Percentiles rank a stretch among this genome's conserved stretches.
Conservation (phyloP, 495 filamentous ascomycete genomes). For the Hypoxylon fragiforme region DNA sequence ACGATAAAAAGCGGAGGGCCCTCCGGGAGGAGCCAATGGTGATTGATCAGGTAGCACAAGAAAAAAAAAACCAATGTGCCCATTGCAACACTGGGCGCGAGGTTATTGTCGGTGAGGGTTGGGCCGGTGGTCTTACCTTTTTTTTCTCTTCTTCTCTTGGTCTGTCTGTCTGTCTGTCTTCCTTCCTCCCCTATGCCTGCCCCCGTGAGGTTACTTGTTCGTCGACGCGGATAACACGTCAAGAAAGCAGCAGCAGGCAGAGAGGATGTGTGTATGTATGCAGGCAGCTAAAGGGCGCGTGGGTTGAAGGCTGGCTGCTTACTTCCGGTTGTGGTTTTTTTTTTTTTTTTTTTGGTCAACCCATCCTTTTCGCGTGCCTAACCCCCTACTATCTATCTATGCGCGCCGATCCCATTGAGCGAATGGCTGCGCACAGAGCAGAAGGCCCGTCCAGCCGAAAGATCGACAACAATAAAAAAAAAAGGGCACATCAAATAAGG, state of each 20-base stretch:
- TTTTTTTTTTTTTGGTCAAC: too few relatives aligned
- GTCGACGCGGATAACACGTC: too few relatives aligned
- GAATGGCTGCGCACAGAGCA: slow-evolving; percentile 15
- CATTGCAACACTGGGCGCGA: slow-evolving; percentile 19
- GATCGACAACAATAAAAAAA: slow-evolving; percentile 23
- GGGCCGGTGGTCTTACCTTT: slow-evolving; percentile 31
- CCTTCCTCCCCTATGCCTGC: too few relatives aligned
- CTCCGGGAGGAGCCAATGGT: slow-evolving; percentile 17
- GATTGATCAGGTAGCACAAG: slow-evolving; percentile 32
- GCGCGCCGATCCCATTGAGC: slow-evolving; percentile 15
- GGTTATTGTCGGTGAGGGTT: slow-evolving; percentile 30
- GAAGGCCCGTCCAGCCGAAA: slow-evolving; percentile 30
- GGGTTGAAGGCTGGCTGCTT: too few relatives aligned
- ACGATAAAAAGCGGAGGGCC: slow-evolving; percentile 4
- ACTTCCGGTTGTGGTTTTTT: too few relatives aligned
- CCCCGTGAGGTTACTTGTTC: too few relatives aligned
- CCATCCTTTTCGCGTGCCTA: too few relatives aligned
- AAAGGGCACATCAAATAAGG: too few relatives aligned
- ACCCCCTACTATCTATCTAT: slow-evolving; percentile 20
- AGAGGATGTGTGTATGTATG: too few relatives aligned
- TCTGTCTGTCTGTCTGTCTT: background rate
- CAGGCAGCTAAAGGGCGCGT: too few relatives aligned
- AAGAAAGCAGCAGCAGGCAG: too few relatives aligned
- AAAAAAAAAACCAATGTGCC: too few relatives aligned
- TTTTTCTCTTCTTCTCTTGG: slow-evolving; percentile 16